Evolutionary conservation across 2,329 filamentous ascomycete species (phyloP).

Genomic region (Amylocarpus encephaloides): DNA sequence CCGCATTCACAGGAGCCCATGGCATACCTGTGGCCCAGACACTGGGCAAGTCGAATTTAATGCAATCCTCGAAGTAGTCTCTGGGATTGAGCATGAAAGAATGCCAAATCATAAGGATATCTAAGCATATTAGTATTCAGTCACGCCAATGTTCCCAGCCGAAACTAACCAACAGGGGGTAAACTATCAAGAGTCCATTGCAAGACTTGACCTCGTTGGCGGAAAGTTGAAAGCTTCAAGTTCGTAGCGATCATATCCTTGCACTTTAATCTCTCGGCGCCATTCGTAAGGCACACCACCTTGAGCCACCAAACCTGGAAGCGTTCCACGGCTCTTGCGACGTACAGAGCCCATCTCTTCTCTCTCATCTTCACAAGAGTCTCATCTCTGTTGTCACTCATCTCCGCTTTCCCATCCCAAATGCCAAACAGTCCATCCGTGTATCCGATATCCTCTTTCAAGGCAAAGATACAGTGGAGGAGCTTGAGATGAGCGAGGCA

Average conservation of each 20-base stretch:
- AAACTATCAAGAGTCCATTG: conserved; percentile 39
- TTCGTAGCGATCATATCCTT: conserved; percentile 19
- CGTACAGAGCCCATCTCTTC: conserved; percentile 67
- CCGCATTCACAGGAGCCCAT: conserved; percentile 52
- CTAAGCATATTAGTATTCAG: conserved; percentile 33
- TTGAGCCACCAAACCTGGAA: conserved; percentile 61
- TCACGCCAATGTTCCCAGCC: conserved; percentile 20
- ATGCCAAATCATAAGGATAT: conserved; percentile 77
- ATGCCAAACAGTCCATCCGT: conserved; percentile 63
- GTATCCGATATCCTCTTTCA: conserved; percentile 62
- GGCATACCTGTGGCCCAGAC: conserved; percentile 61
- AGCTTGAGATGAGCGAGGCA: conserved; percentile 71
- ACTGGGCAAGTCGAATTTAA: conserved; percentile 48
- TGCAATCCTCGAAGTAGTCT: conserved; percentile 66
- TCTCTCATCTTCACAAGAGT: conserved; percentile 53
- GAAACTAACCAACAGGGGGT: conserved; percentile 54
- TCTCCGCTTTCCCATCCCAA: conserved; percentile 37
- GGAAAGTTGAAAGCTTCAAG: conserved; percentile 13
- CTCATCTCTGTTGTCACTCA: conserved; percentile 34
- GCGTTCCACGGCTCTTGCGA: conserved; percentile 60
- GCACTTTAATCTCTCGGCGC: conserved; percentile 21
- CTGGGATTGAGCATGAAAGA: conserved; percentile 72
- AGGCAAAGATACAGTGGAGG: conserved; percentile 57
- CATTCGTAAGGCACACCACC: conserved; percentile 23
- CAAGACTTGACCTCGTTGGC: conserved; percentile 11